Percentiles rank a stretch among this genome's conserved stretches.
phyloP scores from a whole-genome alignment of 192 early-diverging fungal genomes.

The Umbelopsis sp. region DNA sequence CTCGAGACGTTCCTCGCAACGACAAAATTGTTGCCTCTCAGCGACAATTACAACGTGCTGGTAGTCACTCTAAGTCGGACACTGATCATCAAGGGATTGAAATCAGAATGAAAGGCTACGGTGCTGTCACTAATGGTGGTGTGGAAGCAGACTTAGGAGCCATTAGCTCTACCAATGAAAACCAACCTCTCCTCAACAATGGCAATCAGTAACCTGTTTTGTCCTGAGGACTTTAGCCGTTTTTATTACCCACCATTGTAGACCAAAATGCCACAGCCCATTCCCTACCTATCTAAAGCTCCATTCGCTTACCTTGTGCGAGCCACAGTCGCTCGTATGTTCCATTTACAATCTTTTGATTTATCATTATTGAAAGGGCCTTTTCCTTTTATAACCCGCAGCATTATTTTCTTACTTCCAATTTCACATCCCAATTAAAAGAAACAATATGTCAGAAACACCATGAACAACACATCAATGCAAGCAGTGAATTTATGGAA shows the following conservation, averaged over 20 bases:
- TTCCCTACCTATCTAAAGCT: not conserved
- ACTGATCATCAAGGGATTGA: not conserved
- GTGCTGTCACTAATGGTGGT: not conserved
- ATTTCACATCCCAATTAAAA: no score
- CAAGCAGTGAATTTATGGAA: not conserved
- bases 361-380: no score
- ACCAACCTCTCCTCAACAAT: slow-evolving; percentile 1
- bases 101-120: slow-evolving; percentile 5
- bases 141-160: not conserved
- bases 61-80: not conserved
- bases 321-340: not conserved
- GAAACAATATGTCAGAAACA: no score
- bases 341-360: not conserved
- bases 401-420: no score
- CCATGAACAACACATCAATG: not conserved
- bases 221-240: not conserved
- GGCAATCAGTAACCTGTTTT: not conserved
- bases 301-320: not conserved
- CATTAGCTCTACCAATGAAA: not conserved
- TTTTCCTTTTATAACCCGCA: no score
- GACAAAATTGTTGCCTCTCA: slow-evolving; percentile 10
- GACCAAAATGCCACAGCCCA: no score
- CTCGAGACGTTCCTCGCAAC: not conserved
- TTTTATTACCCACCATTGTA: no score
- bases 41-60: not conserved